Percentiles rank a stretch among this genome's conserved stretches.
Evolutionary conservation across 768 basidiomycete genomes (phyloP).

Genomic region (Coprinopsis marcescibilis): DNA sequence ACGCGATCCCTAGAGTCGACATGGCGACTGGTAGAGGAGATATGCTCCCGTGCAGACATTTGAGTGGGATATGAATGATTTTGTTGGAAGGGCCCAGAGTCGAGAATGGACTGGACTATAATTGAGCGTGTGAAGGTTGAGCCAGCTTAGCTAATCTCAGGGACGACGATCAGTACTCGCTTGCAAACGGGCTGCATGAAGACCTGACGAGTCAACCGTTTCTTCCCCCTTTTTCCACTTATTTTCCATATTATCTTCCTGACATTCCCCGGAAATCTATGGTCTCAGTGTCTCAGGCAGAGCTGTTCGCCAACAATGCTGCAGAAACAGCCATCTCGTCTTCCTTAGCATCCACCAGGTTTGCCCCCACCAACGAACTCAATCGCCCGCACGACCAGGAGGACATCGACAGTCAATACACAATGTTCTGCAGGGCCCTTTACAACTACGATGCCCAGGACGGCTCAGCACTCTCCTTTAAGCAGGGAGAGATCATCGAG

Average conservation of each 20-base stretch:
- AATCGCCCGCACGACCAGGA: conserved; percentile 25
- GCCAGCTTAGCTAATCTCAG: conserved; percentile 1
- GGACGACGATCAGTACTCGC: not conserved
- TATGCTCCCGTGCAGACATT: not conserved
- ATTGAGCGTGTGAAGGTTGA: not conserved
- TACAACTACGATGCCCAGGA: conserved; percentile 92
- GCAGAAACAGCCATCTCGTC: not conserved
- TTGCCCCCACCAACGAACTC: conserved; percentile 18
- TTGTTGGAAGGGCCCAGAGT: too few relatives aligned
- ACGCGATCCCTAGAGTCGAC: not conserved
- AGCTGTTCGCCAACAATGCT: not conserved
- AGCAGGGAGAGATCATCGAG: conserved; percentile 85
- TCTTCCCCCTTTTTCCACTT: conserved; percentile 3
- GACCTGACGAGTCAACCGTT: conserved; percentile 8
- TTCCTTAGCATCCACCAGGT: conserved; percentile 11
- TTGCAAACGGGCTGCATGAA: not conserved
- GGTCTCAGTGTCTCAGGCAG: conserved; percentile 4
- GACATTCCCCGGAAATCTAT: not conserved
- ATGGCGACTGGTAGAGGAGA: not conserved
- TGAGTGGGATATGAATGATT: not conserved
- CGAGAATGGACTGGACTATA: conserved; percentile 6
- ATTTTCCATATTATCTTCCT: not conserved
- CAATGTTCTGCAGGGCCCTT: conserved; percentile 84
- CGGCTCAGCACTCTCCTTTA: conserved; percentile 83
- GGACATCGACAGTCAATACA: conserved; percentile 52